Evolutionary conservation across 2,329 filamentous ascomycete genomes (phyloP), one percentile per base, ranked within the genome.

Genomic region (Akanthomyces muscarius): DNA sequence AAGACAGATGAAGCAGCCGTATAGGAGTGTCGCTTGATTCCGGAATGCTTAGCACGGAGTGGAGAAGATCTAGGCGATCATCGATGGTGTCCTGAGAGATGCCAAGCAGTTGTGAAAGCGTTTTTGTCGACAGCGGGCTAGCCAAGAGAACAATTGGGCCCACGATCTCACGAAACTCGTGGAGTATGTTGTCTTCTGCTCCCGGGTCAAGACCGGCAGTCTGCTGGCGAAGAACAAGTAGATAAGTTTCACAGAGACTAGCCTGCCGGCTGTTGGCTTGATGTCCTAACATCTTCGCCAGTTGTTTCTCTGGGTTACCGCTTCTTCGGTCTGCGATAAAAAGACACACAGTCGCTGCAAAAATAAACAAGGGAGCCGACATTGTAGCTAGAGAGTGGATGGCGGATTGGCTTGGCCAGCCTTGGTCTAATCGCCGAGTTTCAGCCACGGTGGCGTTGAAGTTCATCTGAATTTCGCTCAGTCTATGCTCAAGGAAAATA

Each of bases 11-110:
- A 3, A 75, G 69, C 1, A 73, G 63, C 18, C 67, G 68, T 4
- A 78, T 54, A 0, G 73, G 71, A 4, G 33, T 14, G 0, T 65
- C 53, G 10, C 67, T 6, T 6, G 28, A 30, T 30, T 30, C 28
- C 2, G 75, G 73, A 2, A 78, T 63, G 30, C 67, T 64, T 0
- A 79, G 56, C 5, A 78, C 71, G 0, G 76, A 75, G 63, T 77
- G 72, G 10, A 78, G 71, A 4, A 65, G 42, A 13, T 71, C 63
- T 13, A 76, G 64, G 13, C 61, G 67, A 10, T 57, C 25, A 8
- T 66, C 53, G 10, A 77, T 61, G 8, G 7, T 60, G 2, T 59
- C 52, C 14, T 56, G 25, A 2, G 54, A 5, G 10, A 72, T 61
- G 1, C 52, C 59, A 16, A 77, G 70, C 6, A 78, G 67, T 6